These are phyloP conservation scores for Verticillium klebahnii DNA, from an alignment of 2,329 filamentous ascomycete genomes.

Conservation along the genomic window DNA sequence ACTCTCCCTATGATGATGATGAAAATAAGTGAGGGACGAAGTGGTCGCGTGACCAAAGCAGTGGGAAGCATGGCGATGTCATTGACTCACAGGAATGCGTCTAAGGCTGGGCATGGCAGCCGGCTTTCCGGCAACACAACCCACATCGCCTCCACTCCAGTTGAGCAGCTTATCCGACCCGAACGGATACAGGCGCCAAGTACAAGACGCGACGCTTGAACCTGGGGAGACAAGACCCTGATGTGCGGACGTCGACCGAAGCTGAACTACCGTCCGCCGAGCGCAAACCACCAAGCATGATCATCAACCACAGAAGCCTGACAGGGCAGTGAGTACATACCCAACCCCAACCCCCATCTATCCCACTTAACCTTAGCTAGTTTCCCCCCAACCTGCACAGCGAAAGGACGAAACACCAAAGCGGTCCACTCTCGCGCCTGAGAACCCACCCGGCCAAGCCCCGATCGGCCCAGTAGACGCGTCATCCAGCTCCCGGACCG, in stretches of 20 bases:
- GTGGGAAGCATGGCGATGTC: not conserved
- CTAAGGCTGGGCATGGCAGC: not conserved
- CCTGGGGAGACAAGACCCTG: not conserved
- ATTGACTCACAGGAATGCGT: not conserved
- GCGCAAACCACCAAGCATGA: not conserved
- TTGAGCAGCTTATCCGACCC: not conserved
- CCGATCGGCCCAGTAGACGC: not conserved
- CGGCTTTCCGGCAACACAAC: not conserved
- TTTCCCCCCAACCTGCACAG: not conserved
- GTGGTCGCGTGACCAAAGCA: too few relatives aligned
- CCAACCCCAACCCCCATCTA: not conserved
- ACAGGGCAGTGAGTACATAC: not conserved
- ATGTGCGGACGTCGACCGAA: not conserved
- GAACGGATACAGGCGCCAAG: not conserved
- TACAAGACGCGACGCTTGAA: not conserved
- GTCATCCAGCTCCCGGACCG: not conserved
- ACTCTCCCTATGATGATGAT: too few relatives aligned
- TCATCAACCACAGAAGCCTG: not conserved
- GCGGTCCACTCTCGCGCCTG: too few relatives aligned
- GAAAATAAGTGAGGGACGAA: too few relatives aligned
- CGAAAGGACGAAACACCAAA: not conserved
- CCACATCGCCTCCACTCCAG: not conserved
- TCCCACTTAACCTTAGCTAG: not conserved
- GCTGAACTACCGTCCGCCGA: too few relatives aligned
- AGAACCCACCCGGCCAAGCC: not conserved